Evolutionary conservation across 2,329 filamentous ascomycete genomes (phyloP).

Genomic region (Parastagonospora avenae): DNA sequence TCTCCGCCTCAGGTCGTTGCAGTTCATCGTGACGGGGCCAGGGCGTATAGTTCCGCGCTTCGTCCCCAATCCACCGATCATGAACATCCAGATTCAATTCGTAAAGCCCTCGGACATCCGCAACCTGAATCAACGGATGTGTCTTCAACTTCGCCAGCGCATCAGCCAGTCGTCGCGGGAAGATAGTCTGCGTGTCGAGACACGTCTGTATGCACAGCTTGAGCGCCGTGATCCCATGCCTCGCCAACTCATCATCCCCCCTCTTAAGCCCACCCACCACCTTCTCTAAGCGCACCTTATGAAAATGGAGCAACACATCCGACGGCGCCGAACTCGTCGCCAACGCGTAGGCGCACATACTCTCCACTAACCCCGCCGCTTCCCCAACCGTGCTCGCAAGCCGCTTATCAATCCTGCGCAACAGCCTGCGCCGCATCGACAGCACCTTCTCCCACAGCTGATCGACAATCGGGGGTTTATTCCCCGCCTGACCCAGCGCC

Average conservation of each 20-base stretch:
- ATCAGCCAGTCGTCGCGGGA: constrained; percentile 73
- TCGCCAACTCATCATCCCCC: constrained; percentile 50
- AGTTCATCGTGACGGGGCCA: constrained; percentile 82
- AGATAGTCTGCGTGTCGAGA: constrained; percentile 74
- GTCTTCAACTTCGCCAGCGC: constrained; percentile 72
- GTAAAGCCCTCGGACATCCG: constrained; percentile 67
- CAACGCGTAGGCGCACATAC: constrained; percentile 81
- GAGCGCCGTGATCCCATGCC: constrained; percentile 67
- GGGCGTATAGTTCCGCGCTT: constrained; percentile 83
- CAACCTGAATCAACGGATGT: constrained; percentile 73
- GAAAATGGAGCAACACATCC: constrained; percentile 79
- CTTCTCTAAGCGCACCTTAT: constrained; percentile 72
- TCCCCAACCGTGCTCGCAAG: constrained; percentile 45
- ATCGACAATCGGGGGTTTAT: constrained; percentile 61
- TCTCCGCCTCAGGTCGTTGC: constrained; percentile 48
- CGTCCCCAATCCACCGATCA: constrained; percentile 78
- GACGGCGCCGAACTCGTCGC: constrained; percentile 78
- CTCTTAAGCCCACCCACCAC: constrained; percentile 67
- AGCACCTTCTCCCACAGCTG: constrained; percentile 68
- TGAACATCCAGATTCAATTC: constrained; percentile 78
- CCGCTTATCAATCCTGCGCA: constrained; percentile 67
- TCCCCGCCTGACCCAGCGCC: constrained; percentile 63
- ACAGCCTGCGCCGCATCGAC: constrained; percentile 65
- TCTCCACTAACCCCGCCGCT: constrained; percentile 65
- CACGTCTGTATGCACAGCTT: constrained; percentile 78